phyloP scores from a whole-genome alignment of 306 rosid species.

The Styphnolobium japonicum region DNA sequence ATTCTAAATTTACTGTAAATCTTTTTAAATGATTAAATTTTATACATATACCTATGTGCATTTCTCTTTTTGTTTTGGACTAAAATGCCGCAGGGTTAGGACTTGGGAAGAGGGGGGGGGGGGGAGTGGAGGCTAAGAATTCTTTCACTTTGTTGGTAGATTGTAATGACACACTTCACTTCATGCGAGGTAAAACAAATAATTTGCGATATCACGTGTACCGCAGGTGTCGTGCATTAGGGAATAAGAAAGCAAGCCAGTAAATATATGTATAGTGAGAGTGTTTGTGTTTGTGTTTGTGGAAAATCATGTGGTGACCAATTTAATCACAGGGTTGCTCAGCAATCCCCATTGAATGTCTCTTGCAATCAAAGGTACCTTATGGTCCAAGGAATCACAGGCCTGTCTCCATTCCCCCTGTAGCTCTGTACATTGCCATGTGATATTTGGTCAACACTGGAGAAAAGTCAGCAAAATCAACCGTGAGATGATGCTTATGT shows the following conservation, averaged over 20 bases:
- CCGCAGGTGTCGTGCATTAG: not conserved
- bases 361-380: not conserved
- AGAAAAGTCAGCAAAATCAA: slow-evolving; percentile 1
- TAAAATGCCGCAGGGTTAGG: no score
- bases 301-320: not conserved
- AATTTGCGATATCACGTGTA: not conserved
- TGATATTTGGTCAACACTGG: not conserved
- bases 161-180: no score
- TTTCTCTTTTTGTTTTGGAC: no score
- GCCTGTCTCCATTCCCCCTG: not conserved
- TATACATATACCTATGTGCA: not conserved
- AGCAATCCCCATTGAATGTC: not conserved
- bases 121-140: not conserved
- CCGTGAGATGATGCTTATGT: not conserved
- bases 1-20: not conserved
- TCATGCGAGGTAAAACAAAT: not conserved
- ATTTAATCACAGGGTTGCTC: not conserved
- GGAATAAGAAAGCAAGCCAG: not conserved
- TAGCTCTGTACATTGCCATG: not conserved
- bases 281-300: not conserved
- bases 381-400: not conserved
- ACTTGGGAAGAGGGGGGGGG: not conserved
- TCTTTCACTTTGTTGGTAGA: no score
- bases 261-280: not conserved
- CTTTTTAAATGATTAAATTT: no score